Evolutionary conservation across 148 eudicot genomes (phyloP), one percentile per base, ranked within the genome.

Genomic region (Polygonum maritimum): DNA sequence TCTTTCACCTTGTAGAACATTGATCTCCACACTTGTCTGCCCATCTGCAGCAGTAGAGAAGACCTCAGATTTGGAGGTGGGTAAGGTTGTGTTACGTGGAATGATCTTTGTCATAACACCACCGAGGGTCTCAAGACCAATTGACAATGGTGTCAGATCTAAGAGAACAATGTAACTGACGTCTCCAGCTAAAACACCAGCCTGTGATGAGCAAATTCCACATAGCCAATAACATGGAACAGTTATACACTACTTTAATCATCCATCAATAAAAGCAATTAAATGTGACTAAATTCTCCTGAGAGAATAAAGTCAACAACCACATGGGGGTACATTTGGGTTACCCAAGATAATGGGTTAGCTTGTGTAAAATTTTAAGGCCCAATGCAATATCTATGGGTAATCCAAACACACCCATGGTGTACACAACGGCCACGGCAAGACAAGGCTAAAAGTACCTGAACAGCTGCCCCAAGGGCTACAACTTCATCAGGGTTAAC

Each of bases 381-480:
- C 31, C 31, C 31, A 26, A 26, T 26, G 31, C 31, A 26, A 26
- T 26, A 26, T 26, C 31, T 26, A 26, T 26, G 1, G 31, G 31
- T 26, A 26, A 26, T 26, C 31, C 31, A 26, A 26, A 26, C 31
- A 26, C 31, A 26, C 38, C 9, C 52, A 74, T 26, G 21, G 48
- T 19, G 2, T 0, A 74, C 41, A 74, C 3, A 31, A 44, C 19
- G 9, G 36, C 26, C 21, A 57, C 35, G 15, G 48, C 15, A 69
- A 45, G 33, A 45, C 8, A 40, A 60, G 36, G 18, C 1, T 22
- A 33, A 67, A 16, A 45, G 18, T 72, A 91, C 99, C 99, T 92
- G 97, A 79, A 95, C 99, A 22, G 97, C 97, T 76, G 97, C 99
- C 79, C 99, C 99, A n/a, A 95, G 96, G 79, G 99, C 99, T 76